Conservation (phyloP, 2,329 filamentous ascomycete genomes). For the Xylariaceae sp. region DNA sequence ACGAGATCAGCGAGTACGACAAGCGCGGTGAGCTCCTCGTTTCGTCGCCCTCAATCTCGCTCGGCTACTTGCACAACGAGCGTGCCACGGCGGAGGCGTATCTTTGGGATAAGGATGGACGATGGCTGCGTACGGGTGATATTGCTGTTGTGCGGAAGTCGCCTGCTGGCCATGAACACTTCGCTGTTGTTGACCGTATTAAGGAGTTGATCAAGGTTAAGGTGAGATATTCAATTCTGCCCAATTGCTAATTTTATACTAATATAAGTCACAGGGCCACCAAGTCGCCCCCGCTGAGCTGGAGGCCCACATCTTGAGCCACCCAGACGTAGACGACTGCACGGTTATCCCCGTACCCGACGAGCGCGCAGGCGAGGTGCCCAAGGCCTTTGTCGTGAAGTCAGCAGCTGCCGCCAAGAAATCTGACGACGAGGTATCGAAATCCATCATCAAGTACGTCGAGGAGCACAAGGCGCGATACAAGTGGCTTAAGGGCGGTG, state of each 20-base stretch:
- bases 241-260: background rate
- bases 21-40: conserved; percentile 76
- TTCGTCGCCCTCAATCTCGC: conserved; percentile 67
- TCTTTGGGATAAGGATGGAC: conserved; percentile 56
- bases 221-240: conserved; percentile 26
- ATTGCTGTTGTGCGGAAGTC: conserved; percentile 66
- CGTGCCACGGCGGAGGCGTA: conserved; percentile 80
- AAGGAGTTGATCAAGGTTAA: conserved; percentile 51
- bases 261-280: conserved; percentile 46
- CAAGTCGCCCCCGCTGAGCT: conserved; percentile 83
- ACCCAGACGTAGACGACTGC: conserved; percentile 70
- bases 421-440: conserved; percentile 36
- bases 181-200: conserved; percentile 75
- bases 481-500: conserved; percentile 51
- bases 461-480: conserved; percentile 53
- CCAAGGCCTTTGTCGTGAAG: conserved; percentile 63
- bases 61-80: conserved; percentile 84
- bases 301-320: conserved; percentile 71
- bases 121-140: conserved; percentile 82
- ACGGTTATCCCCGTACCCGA: conserved; percentile 71
- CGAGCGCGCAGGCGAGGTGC: conserved; percentile 57
- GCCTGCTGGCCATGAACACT: conserved; percentile 66
- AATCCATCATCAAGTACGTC: conserved; percentile 49
- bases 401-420: conserved; percentile 33
- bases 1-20: conserved; percentile 60